These are phyloP conservation scores for Fraxinus americana DNA, from an alignment of 257 asterid genomes.

Conservation along the genomic window DNA sequence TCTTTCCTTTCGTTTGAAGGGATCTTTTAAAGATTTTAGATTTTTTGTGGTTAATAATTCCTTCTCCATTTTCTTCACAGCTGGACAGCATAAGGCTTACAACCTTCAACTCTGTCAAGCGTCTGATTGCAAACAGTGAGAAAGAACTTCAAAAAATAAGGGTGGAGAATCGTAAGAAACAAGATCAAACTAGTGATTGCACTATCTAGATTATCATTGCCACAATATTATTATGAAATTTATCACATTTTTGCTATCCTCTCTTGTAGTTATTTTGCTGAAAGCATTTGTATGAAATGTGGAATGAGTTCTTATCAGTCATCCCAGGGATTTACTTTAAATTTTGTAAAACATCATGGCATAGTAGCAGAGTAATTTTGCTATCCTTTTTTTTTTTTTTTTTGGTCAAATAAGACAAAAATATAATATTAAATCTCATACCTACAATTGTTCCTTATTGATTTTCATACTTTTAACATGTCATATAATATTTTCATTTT, in stretches of 20 bases:
- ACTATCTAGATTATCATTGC: constrained; percentile 25
- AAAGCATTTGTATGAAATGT: not conserved
- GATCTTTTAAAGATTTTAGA: not conserved
- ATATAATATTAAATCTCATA: no score
- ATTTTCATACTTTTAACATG: no score
- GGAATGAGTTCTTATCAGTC: constrained; percentile 20
- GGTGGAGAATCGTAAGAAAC: constrained; percentile 61
- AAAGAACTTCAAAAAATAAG: constrained; percentile 49
- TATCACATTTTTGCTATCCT: not conserved
- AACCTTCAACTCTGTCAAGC: constrained; percentile 74
- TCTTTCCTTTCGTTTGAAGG: no score
- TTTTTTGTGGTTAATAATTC: not conserved
- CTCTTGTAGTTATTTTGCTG: not conserved
- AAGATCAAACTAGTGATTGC: constrained; percentile 35
- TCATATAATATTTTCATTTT: no score
- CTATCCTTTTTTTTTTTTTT: no score
- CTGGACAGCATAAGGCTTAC: constrained; percentile 79
- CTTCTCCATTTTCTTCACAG: constrained; percentile 9
- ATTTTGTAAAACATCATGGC: constrained; percentile 33
- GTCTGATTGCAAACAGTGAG: constrained; percentile 66
- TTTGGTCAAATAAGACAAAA: no score
- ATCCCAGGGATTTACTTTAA: constrained; percentile 10
- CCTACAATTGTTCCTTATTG: no score
- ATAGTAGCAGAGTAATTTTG: constrained; percentile 14
- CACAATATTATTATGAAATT: not conserved